Evolutionary conservation across 2,329 filamentous ascomycete genomes (phyloP).

Genomic region (Ophiostoma montium): DNA sequence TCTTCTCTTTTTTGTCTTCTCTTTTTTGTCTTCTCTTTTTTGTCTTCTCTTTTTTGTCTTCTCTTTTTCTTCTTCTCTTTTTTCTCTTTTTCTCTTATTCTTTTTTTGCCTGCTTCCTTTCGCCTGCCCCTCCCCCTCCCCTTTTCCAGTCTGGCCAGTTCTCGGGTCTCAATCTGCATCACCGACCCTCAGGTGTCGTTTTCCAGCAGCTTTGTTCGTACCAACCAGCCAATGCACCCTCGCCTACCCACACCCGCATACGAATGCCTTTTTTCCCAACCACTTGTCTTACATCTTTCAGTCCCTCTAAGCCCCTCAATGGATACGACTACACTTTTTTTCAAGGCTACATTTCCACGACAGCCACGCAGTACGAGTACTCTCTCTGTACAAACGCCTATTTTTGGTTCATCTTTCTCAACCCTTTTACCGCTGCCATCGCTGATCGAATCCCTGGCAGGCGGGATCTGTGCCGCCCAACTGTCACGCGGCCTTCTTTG

Average conservation of each 20-base stretch:
- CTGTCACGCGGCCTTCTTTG: not conserved
- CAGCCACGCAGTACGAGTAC: too few relatives aligned
- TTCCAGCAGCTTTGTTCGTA: too few relatives aligned
- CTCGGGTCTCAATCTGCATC: too few relatives aligned
- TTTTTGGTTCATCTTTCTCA: not conserved
- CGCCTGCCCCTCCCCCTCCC: too few relatives aligned
- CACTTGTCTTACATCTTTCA: constrained; percentile 2
- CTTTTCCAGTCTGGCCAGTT: too few relatives aligned
- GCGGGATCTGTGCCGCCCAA: not conserved
- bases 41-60: not conserved
- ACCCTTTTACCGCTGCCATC: not conserved
- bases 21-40: not conserved
- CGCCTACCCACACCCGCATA: not conserved
- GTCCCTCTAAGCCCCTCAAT: not conserved
- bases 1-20: too few relatives aligned
- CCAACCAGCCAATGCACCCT: not conserved
- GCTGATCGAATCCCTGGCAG: not conserved
- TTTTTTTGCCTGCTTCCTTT: too few relatives aligned
- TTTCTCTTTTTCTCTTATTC: not conserved
- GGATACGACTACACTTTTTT: too few relatives aligned
- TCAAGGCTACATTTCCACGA: too few relatives aligned
- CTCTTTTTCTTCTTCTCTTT: too few relatives aligned
- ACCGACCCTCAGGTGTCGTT: too few relatives aligned
- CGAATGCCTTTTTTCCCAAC: not conserved
- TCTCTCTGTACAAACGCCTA: too few relatives aligned